Evolutionary conservation across 2,329 filamentous ascomycete species (phyloP).

Genomic region (Colletotrichum chlorophyti): DNA sequence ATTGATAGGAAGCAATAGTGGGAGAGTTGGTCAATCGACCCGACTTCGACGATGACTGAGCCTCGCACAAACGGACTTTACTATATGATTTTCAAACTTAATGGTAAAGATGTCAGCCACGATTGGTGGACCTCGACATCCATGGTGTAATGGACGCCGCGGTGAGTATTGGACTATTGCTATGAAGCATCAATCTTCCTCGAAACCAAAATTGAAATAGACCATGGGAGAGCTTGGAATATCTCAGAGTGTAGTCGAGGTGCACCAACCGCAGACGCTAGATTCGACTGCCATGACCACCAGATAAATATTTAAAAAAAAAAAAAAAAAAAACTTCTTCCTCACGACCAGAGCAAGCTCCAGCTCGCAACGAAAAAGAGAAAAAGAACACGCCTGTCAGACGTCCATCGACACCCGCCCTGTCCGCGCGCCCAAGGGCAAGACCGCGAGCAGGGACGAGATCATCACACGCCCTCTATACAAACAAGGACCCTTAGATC

Average conservation of each 20-base stretch:
- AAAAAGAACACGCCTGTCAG: conserved; percentile 75
- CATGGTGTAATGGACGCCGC: conserved; percentile 61
- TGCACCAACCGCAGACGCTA: no score
- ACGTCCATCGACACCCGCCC: conserved; percentile 89
- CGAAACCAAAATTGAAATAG: conserved; percentile 84
- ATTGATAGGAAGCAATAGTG: no score
- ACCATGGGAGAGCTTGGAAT: conserved; percentile 71
- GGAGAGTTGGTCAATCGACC: no score
- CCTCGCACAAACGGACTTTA: no score
- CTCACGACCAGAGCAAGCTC: conserved; percentile 53
- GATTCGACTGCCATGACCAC: no score
- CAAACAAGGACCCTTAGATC: conserved; percentile 51
- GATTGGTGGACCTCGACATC: conserved; percentile 74
- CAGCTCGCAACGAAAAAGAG: conserved; percentile 62
- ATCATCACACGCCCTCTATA: conserved; percentile 92
- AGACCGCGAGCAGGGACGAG: conserved; percentile 77
- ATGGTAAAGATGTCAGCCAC: conserved; percentile 60
- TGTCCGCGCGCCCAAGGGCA: conserved; percentile 77
- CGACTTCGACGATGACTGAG: no score
- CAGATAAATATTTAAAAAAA: neutral
- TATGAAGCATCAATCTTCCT: conserved; percentile 68
- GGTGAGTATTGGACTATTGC: conserved; percentile 69
- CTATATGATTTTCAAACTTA: neutral
- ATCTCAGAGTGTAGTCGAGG: conserved; percentile 87
- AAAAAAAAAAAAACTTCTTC: conserved; percentile 54